These are phyloP conservation scores for Saposhnikovia divaricata DNA, from an alignment of 129 eudicot species.

Conservation along the genomic window DNA sequence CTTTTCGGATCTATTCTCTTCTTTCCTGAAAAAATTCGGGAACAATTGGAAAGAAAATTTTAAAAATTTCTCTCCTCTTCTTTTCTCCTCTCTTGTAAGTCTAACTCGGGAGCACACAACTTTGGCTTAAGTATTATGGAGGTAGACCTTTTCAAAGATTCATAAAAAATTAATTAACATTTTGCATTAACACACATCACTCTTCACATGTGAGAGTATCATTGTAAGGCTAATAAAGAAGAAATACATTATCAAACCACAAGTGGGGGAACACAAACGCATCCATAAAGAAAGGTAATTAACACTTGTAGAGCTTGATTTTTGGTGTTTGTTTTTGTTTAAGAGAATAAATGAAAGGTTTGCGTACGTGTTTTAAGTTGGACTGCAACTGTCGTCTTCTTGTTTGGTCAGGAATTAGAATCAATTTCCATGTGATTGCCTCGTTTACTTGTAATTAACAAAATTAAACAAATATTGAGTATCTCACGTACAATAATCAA, in stretches of 20 bases:
- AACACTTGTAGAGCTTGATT: neutral
- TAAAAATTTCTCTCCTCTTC: no score
- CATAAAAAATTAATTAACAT: no score
- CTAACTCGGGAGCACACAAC: no score
- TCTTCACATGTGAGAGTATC: neutral
- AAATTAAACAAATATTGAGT: neutral
- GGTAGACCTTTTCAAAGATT: no score
- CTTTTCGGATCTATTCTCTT: no score
- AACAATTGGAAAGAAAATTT: no score
- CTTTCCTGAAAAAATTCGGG: no score
- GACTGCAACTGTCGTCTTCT: neutral
- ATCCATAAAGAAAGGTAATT: conserved; percentile 7
- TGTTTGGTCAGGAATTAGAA: neutral
- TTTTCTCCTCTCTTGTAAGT: no score
- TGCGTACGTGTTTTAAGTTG: neutral
- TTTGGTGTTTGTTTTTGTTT: neutral
- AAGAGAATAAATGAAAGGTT: conserved; percentile 10
- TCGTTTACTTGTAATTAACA: neutral
- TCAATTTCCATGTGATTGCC: conserved; percentile 13
- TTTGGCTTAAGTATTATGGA: no score
- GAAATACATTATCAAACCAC: neutral
- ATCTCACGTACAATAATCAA: neutral
- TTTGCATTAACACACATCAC: neutral
- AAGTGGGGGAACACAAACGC: neutral
- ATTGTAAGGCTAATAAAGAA: no score